Conservation (phyloP, 768 basidiomycete species). For the Candolleomyces aberdarensis region DNA sequence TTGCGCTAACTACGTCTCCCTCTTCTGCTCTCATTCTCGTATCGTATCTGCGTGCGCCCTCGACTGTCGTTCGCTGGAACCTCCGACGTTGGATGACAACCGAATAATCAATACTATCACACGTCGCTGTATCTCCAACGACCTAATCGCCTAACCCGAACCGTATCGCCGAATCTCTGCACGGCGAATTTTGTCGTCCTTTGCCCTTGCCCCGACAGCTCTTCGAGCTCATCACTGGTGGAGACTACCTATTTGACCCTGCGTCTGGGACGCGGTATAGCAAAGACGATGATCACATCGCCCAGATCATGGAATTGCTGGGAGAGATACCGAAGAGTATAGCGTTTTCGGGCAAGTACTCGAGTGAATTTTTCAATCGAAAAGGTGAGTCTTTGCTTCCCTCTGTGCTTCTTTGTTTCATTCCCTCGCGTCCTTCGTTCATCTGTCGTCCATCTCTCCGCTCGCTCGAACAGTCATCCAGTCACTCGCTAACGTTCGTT, state of each 20-base stretch:
- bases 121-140: too few relatives aligned
- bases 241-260: constrained; percentile 98
- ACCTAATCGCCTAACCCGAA: too few relatives aligned
- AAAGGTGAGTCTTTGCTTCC: constrained; percentile 55
- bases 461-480: too few relatives aligned
- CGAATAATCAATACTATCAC: background rate
- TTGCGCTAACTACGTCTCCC: background rate
- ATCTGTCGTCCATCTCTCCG: too few relatives aligned
- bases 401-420: too few relatives aligned
- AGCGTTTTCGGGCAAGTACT: constrained; percentile 90
- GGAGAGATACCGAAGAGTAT: constrained; percentile 84
- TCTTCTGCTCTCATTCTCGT: background rate
- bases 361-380: constrained; percentile 93
- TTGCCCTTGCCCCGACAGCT: constrained; percentile 44
- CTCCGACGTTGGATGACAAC: background rate
- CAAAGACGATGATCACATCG: constrained; percentile 97
- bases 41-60: background rate
- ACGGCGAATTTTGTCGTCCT: too few relatives aligned
- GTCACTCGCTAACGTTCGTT: background rate
- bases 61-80: background rate
- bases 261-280: constrained; percentile 92
- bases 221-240: constrained; percentile 94
- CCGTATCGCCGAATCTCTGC: too few relatives aligned
- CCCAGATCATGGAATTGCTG: constrained; percentile 95
- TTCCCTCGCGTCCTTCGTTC: too few relatives aligned